These are phyloP conservation scores for Exutisphaerella laricina DNA, from an alignment of 2,329 filamentous ascomycete species.

Conservation along the genomic window DNA sequence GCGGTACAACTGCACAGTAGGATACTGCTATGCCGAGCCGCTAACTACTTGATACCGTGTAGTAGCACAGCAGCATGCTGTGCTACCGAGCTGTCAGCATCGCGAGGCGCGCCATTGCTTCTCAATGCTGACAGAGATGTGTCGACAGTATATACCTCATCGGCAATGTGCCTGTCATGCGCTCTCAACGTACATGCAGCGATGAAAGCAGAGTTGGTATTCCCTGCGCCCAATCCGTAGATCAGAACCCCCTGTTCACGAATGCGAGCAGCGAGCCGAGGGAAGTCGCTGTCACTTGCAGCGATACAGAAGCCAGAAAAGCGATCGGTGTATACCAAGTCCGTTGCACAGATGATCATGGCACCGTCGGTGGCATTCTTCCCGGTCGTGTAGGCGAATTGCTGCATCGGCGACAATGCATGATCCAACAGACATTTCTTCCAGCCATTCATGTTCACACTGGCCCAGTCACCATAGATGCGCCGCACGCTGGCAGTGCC, in stretches of 20 bases:
- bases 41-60: no score
- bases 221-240: slow-evolving; percentile 33
- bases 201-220: slow-evolving; percentile 26
- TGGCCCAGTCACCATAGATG: slow-evolving; percentile 32
- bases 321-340: slow-evolving; percentile 32
- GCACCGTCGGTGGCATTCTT: slow-evolving; percentile 32
- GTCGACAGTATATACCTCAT: no score
- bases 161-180: no score
- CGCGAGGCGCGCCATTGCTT: no score
- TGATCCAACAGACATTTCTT: slow-evolving; percentile 24
- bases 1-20: no score
- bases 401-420: slow-evolving; percentile 28
- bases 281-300: slow-evolving; percentile 36
- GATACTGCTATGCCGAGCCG: no score
- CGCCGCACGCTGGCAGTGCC: slow-evolving; percentile 30
- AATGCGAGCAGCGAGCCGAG: slow-evolving; percentile 32
- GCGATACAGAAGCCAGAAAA: slow-evolving; percentile 34
- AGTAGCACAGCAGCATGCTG: no score
- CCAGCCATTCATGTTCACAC: slow-evolving; percentile 22
- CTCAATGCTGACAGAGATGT: no score
- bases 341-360: slow-evolving; percentile 37
- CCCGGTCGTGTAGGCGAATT: slow-evolving; percentile 30
- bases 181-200: slow-evolving; percentile 30
- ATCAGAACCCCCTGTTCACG: slow-evolving; percentile 34
- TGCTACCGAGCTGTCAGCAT: no score